Percentiles rank a stretch among this genome's conserved stretches.
Evolutionary conservation across 352 stramenopile species (phyloP).

Genomic region (Phytophthora uliginosa): DNA sequence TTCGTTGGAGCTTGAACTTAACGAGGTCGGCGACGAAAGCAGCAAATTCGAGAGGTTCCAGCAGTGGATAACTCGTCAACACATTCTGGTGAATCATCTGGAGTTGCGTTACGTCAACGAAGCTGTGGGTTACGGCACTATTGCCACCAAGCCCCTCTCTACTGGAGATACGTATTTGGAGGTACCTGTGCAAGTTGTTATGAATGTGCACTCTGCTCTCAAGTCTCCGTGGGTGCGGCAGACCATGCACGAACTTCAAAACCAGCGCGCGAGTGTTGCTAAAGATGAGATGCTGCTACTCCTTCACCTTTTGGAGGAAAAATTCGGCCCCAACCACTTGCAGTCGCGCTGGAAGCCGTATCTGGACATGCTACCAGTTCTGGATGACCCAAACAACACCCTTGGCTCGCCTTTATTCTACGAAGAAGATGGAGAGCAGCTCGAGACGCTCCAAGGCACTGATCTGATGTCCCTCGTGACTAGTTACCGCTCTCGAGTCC

Average conservation of each 20-base stretch:
- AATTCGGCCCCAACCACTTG: conserved; percentile 57
- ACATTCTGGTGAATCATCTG: conserved; percentile 65
- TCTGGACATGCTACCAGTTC: conserved; percentile 79
- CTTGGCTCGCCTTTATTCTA: conserved; percentile 68
- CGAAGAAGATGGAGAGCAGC: conserved; percentile 49
- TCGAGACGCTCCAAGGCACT: conserved; percentile 56
- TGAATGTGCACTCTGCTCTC: conserved; percentile 74
- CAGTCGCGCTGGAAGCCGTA: conserved; percentile 87
- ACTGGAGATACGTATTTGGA: conserved; percentile 82
- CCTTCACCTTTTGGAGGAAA: conserved; percentile 88
- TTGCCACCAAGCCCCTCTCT: conserved; percentile 65
- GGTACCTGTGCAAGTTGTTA: conserved; percentile 73
- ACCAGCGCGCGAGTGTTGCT: conserved; percentile 40
- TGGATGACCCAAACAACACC: conserved; percentile 19
- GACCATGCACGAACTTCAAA: conserved; percentile 31
- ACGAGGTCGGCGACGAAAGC: background rate
- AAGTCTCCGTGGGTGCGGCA: conserved; percentile 53
- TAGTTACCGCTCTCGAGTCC: conserved; percentile 48
- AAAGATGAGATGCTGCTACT: conserved; percentile 57
- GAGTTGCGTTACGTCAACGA: conserved; percentile 61
- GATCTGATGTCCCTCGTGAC: conserved; percentile 51
- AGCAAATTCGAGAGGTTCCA: conserved; percentile 49
- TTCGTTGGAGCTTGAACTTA: background rate
- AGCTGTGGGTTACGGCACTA: conserved; percentile 70
- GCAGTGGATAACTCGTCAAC: conserved; percentile 48